Evolutionary conservation across 2,329 filamentous ascomycete species (phyloP).

Genomic region (Aspergillus felis): DNA sequence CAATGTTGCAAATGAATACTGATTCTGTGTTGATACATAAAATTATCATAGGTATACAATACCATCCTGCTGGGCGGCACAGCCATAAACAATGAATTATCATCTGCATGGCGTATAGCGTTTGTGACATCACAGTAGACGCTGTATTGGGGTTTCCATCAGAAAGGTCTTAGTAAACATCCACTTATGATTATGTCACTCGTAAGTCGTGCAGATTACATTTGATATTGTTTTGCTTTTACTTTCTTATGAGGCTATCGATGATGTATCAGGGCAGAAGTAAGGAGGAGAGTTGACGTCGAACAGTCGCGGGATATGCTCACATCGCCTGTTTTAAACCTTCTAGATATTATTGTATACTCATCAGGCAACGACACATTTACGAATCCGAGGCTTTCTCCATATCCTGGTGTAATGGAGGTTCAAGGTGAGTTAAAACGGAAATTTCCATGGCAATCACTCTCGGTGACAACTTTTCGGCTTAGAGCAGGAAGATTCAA

Average conservation of each 20-base stretch:
- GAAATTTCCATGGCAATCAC: not conserved
- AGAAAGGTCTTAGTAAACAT: not conserved
- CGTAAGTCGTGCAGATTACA: not conserved
- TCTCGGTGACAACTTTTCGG: not conserved
- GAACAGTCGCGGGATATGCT: not conserved
- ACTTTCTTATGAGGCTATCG: not conserved
- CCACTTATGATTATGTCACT: not conserved
- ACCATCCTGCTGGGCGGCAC: no score
- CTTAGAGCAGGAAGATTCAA: conserved; percentile 15
- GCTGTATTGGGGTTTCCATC: not conserved
- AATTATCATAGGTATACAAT: no score
- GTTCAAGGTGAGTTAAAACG: not conserved
- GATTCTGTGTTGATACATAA: no score
- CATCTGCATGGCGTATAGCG: not conserved
- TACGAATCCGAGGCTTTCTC: not conserved
- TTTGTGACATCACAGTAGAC: not conserved
- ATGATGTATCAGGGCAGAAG: not conserved
- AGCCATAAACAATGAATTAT: not conserved
- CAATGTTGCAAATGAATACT: not conserved
- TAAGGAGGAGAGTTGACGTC: not conserved
- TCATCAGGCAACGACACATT: not conserved
- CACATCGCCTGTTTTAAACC: not conserved
- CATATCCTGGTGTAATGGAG: not conserved
- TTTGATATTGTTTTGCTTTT: not conserved
- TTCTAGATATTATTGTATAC: not conserved